A percentile compares a stretch with the other conserved stretches of the same genome.
These are phyloP conservation scores for Trypanosoma brucei DNA, from an alignment of 208 protist genomes.

Conservation along the genomic window DNA sequence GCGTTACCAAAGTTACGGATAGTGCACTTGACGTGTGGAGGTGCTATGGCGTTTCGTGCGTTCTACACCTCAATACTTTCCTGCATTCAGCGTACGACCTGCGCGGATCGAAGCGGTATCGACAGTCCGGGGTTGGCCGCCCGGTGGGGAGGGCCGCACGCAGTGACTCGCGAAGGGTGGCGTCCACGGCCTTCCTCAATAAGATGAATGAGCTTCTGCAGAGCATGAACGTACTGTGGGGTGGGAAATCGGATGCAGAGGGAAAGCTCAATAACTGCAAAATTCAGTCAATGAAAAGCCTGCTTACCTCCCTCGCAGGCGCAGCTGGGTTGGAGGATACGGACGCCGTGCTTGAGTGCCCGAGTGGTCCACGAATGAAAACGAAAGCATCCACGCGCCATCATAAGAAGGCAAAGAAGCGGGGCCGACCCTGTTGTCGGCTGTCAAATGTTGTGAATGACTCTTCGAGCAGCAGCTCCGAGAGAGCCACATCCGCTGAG, in stretches of 20 bases:
- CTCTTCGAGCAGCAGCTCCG: too few relatives aligned
- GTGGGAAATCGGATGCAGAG: background rate
- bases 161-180: conserved; percentile 8
- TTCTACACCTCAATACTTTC: conserved; percentile 32
- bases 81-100: conserved; percentile 45
- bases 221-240: background rate
- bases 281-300: background rate
- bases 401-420: background rate
- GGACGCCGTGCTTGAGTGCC: background rate
- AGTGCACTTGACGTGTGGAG: conserved; percentile 30
- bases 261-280: background rate
- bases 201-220: background rate
- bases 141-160: background rate
- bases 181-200: conserved; percentile 7
- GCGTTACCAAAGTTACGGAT: conserved; percentile 10
- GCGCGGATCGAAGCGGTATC: conserved; percentile 9
- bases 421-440: too few relatives aligned
- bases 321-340: background rate
- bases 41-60: conserved; percentile 45
- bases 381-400: background rate
- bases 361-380: background rate
- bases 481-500: too few relatives aligned
- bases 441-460: too few relatives aligned
- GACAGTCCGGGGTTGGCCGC: background rate
- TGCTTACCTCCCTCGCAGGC: background rate